Evolutionary conservation across 2,329 filamentous ascomycete species (phyloP).

Genomic region (Thermothelomyces thermophilus): DNA sequence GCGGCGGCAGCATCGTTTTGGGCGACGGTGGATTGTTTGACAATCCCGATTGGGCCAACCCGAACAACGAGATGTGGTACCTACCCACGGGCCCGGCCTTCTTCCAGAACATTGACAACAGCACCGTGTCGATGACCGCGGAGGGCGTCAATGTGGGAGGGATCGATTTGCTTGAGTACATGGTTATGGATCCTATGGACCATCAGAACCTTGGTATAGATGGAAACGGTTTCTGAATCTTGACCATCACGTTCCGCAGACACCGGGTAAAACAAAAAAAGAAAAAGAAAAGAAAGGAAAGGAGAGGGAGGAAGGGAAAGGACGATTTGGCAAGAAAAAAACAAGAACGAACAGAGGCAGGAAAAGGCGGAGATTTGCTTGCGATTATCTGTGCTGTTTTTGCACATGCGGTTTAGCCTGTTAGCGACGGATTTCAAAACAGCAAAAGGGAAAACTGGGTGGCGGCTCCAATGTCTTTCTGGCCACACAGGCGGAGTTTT

Average conservation of each 20-base stretch:
- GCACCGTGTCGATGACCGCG: constrained; percentile 57
- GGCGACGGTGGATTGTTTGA: constrained; percentile 35
- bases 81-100: constrained; percentile 57
- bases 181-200: constrained; percentile 50
- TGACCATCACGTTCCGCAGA: neutral
- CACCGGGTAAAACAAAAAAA: neutral
- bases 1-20: neutral
- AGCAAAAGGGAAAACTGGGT: neutral
- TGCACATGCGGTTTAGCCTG: neutral
- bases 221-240: constrained; percentile 17
- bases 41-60: constrained; percentile 45
- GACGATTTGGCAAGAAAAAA: neutral
- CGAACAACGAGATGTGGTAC: constrained; percentile 60
- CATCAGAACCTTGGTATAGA: constrained; percentile 20
- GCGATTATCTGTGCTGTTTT: too few relatives aligned
- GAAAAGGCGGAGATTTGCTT: neutral
- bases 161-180: constrained; percentile 60
- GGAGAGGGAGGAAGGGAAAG: too few relatives aligned
- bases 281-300: neutral
- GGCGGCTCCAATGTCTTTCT: neutral
- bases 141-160: constrained; percentile 62
- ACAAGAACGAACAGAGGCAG: neutral
- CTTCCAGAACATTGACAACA: constrained; percentile 58
- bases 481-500: neutral
- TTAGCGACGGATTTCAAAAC: neutral